Evolutionary conservation across 2,329 filamentous ascomycete genomes (phyloP), one percentile per base, ranked within the genome.

Genomic region (Nothopassalora personata): DNA sequence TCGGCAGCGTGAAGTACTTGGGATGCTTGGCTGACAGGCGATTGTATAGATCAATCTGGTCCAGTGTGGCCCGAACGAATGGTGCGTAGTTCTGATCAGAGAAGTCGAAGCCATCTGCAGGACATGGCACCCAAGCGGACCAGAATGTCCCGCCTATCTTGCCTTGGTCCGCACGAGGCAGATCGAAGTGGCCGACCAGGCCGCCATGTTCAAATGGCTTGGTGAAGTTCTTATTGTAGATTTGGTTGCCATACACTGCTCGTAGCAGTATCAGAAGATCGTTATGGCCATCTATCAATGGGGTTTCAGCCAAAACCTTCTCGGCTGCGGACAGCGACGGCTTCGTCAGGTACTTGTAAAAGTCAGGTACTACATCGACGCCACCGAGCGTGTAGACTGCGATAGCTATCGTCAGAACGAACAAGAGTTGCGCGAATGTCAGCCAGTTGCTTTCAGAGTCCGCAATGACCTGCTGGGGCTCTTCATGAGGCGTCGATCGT

Each of bases 141-240:
- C 92, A 97, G 72, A 97, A 97, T n/a, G 89, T 86, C 57, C 91
- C 93, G 43, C 91, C 91, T 62, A 87, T 85, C 65, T 81, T 80
- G 1, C 92, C 91, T 53, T 83, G 74, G 36, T 83, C 80, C 51
- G 96, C 80, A 5, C 92, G 85, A 1, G 88, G 86, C 8, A 96
- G 77, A 72, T 97, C 93, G 54, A 94, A 87, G 65, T 97, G 89
- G 3, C 80, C 80, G 0, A 73, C 70, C 54, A 96, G 75, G 0
- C 83, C 83, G 33, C 89, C 90, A 23, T 88, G 77, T 64, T 87
- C 82, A 69, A 96, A 96, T 5, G 83, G 81, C 39, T 85, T 76
- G n/a, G 82, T 86, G 75, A 96, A 97, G 62, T 80, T 77, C 27
- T 58, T 54, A 23, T 60, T 54, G 70, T 96, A 88, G 66, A 97